Base-by-base conservation (phyloP, 306 rosid genomes). In the Betula pendula region DNA sequence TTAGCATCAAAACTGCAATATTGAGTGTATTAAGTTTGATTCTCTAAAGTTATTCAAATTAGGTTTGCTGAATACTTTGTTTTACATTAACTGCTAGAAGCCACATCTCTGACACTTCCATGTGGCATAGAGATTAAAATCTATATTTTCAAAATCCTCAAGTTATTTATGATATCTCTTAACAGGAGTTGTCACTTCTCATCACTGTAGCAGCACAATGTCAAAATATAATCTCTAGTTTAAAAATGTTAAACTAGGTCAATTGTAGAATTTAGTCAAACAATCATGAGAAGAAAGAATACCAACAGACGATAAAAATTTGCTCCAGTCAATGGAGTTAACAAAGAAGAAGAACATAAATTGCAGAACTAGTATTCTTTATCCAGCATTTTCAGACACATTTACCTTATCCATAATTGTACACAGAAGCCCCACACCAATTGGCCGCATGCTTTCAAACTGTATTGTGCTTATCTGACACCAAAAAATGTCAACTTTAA, bases 361-460 rank as follows among this genome's bases (percentile, higher is more conserved):
- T 38, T 52, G 38, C 62, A 52, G 48, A 65, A 35, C 68, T 29
- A 62, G 40, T 40, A 62, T 29, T 59, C 66, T 59, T 27, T 5
- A 59, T 27, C 66, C 51, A 76, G 31, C 48, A 58, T 70, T 71
- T 68, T 76, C 73, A 63, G 25, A 75, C 24, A 68, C 20, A 81
- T 74, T 77, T 88, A 92, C 98, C 96, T 95, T 92, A 77, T 95
- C 98, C 70, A 91, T 86, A 73, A 95, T 89, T 56, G 89, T 83
- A 72, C 96, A 88, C 72, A 95, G 91, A 81, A 95, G 97, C 70
- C 88, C 74, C 52, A 95, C 96, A 9, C 98, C 98, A 84, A 95
- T 88, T 52, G 97, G 97, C 87, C 84, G 96, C 96, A 95, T 89
- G 89, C 75, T 87, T 88, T 95, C 98, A 81, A 95, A 95, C 78